Base-by-base conservation (phyloP, 106 monocot species). In the Iris macrosiphon region DNA sequence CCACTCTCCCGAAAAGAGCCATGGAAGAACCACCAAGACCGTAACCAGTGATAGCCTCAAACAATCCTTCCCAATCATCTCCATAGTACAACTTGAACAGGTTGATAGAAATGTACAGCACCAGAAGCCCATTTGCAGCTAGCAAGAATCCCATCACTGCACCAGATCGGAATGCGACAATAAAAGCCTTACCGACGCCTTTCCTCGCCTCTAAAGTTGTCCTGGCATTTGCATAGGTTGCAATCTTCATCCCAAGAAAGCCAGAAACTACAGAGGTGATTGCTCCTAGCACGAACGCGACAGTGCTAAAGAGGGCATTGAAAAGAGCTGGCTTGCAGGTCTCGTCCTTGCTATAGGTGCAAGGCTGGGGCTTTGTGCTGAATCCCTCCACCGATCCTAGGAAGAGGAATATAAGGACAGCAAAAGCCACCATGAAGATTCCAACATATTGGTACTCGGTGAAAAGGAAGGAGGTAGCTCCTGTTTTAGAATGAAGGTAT, bases 1-100 rank as follows among this genome's bases (percentile, higher is more conserved):
- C 85, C 10, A 85, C 79, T 76, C 79, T 72, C 0, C 79, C 85
- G 31, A 85, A 85, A 9, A 85, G 75, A 67, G 85, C 85, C 85
- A 85, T 85, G 18, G 85, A 85, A 40, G 84, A 85, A 2, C 84
- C 84, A 43, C 85, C 85, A 63, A 85, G 85, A 16, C 85, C 79
- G 49, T 85, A 85, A 45, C 85, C 85, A 69, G 79, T 80, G 32
- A 80, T 85, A 31, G 72, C 57, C 66, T 85, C 85, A 50, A 73
- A 85, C 22, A 85, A 69, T 31, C 85, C 85, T 46, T 85, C 85
- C 80, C 80, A 85, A 49, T 85, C 85, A 42, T 80, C 69, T 24
- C 85, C 80, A 69, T 80, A 85, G 49, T 85, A 85, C 45, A 76
- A 17, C 35, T 76, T 80, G 35, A 85, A 80, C 31, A 85, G 37